These are phyloP conservation scores for Pluteus cervinus DNA, from an alignment of 768 basidiomycete genomes.

Conservation along the genomic window DNA sequence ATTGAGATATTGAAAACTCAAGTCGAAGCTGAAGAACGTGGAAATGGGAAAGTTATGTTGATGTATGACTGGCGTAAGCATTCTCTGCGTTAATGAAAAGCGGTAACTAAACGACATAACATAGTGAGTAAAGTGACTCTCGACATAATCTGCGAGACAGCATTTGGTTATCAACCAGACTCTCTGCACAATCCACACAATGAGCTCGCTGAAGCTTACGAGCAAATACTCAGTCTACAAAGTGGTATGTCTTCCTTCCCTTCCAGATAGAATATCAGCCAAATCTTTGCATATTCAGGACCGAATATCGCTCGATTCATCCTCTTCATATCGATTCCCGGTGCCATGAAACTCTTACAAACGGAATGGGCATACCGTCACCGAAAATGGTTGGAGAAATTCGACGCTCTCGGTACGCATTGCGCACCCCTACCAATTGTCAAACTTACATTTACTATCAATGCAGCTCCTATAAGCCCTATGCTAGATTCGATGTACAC, in stretches of 20 bases:
- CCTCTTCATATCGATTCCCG: conserved; percentile 29
- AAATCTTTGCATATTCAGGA: conserved; percentile 7
- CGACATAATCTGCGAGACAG: conserved; percentile 46
- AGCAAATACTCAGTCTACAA: conserved; percentile 34
- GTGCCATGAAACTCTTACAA: conserved; percentile 20
- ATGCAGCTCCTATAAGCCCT: conserved; percentile 13
- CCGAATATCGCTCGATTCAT: conserved; percentile 31
- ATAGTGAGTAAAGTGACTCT: conserved; percentile 50
- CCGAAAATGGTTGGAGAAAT: conserved; percentile 22
- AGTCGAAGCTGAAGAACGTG: conserved; percentile 16
- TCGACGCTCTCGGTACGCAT: conserved; percentile 15
- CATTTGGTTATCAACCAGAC: conserved; percentile 41
- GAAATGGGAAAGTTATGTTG: conserved; percentile 19
- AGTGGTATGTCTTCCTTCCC: conserved; percentile 15
- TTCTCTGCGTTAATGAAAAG: not conserved
- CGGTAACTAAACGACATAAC: not conserved
- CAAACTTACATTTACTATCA: not conserved
- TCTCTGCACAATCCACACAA: conserved; percentile 40
- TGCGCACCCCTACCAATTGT: not conserved
- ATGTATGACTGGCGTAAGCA: conserved; percentile 43
- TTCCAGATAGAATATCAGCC: not conserved
- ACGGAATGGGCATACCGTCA: conserved; percentile 31
- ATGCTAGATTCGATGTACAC: conserved; percentile 34
- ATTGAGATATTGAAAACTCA: conserved; percentile 29
- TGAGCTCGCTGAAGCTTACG: conserved; percentile 42